A percentile compares a stretch with the other conserved stretches of the same genome.
Evolutionary conservation across 306 rosid species (phyloP).

Genomic region (Cicer pinnatifidum): DNA sequence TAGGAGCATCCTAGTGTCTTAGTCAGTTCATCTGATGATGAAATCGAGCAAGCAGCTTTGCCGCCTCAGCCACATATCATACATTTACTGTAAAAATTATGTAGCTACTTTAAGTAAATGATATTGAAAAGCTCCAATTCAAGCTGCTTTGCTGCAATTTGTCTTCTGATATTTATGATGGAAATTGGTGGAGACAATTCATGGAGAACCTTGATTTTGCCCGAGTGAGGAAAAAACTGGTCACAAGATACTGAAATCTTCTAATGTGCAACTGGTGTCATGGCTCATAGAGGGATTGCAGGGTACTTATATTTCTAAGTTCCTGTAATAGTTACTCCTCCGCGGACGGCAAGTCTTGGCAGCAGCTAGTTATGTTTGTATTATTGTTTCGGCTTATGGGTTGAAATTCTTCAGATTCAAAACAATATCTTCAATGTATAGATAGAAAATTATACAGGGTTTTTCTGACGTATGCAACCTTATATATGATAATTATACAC

Average conservation of each 20-base stretch:
- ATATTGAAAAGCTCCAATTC: slow-evolving; percentile 22
- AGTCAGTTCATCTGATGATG: slow-evolving; percentile 56
- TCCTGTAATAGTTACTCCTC: slow-evolving; percentile 13
- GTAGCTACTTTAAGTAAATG: slow-evolving; percentile 32
- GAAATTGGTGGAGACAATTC: slow-evolving; percentile 41
- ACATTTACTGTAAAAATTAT: slow-evolving; percentile 51
- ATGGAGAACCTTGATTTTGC: slow-evolving; percentile 37
- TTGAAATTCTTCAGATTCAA: slow-evolving; percentile 39
- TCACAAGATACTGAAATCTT: slow-evolving; percentile 23
- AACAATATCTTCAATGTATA: slow-evolving; percentile 41
- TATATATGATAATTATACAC: neutral
- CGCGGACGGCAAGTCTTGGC: slow-evolving; percentile 18
- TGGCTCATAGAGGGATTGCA: slow-evolving; percentile 21
- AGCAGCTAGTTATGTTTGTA: slow-evolving; percentile 33
- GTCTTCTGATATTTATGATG: slow-evolving; percentile 34
- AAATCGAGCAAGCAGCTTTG: slow-evolving; percentile 48
- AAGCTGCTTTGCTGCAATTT: slow-evolving; percentile 43
- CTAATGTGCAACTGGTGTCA: neutral
- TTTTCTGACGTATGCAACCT: neutral
- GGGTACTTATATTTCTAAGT: slow-evolving; percentile 23
- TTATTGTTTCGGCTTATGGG: slow-evolving; percentile 20
- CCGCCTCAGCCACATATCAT: slow-evolving; percentile 60
- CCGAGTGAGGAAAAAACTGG: slow-evolving; percentile 16
- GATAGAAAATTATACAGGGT: slow-evolving; percentile 25
- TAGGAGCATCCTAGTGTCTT: slow-evolving; percentile 64